Conservation (phyloP, 106 monocot species). For the Allium cepa region DNA sequence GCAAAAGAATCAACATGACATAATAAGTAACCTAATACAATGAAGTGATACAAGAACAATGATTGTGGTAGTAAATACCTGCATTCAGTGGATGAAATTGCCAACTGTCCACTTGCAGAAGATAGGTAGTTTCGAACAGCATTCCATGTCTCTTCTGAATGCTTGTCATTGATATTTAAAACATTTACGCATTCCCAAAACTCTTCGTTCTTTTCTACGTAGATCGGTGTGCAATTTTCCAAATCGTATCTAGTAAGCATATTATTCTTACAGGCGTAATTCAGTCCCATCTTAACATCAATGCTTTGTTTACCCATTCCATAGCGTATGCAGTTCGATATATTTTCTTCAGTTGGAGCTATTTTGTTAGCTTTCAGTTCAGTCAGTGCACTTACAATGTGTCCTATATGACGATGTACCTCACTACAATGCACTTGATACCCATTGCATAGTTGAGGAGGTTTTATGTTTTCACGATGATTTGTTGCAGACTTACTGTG, state of each 20-base stretch:
- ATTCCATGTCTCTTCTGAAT: conserved; percentile 37
- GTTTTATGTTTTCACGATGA: too few species aligned
- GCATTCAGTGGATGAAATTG: conserved; percentile 40
- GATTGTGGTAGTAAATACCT: conserved; percentile 19
- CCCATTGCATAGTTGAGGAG: neutral
- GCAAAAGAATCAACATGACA: too few species aligned
- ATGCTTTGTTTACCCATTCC: conserved; percentile 41
- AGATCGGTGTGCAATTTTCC: conserved; percentile 27
- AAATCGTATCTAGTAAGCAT: conserved; percentile 37
- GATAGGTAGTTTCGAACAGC: conserved; percentile 34
- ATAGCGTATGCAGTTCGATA: conserved; percentile 57
- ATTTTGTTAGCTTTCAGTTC: conserved; percentile 51
- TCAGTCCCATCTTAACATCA: conserved; percentile 38
- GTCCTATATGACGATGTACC: conserved; percentile 15
- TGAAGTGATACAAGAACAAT: too few species aligned
- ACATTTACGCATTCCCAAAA: conserved; percentile 74
- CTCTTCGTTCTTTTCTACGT: conserved; percentile 31
- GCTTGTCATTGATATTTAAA: conserved; percentile 35
- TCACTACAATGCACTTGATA: conserved; percentile 7
- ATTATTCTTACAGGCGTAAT: conserved; percentile 30
- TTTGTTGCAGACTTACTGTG: too few species aligned
- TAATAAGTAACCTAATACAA: too few species aligned
- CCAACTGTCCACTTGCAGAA: conserved; percentile 25
- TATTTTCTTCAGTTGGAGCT: conserved; percentile 50
- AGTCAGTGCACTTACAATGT: conserved; percentile 38